phyloP scores from a whole-genome alignment of 345 rosid genomes.

The Barbarea vulgaris region DNA sequence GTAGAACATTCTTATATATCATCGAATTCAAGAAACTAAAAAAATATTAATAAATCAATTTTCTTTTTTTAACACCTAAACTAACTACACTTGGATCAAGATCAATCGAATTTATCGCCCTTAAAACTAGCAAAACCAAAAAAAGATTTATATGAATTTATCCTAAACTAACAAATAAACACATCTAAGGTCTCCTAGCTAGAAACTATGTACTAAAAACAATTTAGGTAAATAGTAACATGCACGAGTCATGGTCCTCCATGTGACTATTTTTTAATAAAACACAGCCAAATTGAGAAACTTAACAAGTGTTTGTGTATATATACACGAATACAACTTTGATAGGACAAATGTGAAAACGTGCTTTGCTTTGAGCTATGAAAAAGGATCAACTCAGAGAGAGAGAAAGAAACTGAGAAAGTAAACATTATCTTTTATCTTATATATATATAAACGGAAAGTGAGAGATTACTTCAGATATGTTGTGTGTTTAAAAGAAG shows the following conservation, averaged over 20 bases:
- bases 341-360: conserved; percentile 43
- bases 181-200: neutral
- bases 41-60: neutral
- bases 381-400: neutral
- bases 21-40: neutral
- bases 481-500: conserved; percentile 3
- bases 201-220: neutral
- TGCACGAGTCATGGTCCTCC: conserved; percentile 34
- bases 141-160: too few relatives aligned
- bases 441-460: neutral
- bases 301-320: conserved; percentile 4
- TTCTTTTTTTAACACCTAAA: neutral
- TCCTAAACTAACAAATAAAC: neutral
- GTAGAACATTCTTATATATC: neutral
- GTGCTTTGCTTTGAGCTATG: conserved; percentile 44
- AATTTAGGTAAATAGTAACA: conserved; percentile 9
- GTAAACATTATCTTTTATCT: neutral
- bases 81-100: neutral
- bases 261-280: conserved; percentile 23
- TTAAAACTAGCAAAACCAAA: neutral
- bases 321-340: conserved; percentile 1
- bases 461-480: neutral
- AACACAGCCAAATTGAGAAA: neutral
- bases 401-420: conserved; percentile 9
- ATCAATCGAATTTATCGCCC: neutral